Conservation (phyloP, 441 rosid species). For the Erodium chrysanthum region DNA sequence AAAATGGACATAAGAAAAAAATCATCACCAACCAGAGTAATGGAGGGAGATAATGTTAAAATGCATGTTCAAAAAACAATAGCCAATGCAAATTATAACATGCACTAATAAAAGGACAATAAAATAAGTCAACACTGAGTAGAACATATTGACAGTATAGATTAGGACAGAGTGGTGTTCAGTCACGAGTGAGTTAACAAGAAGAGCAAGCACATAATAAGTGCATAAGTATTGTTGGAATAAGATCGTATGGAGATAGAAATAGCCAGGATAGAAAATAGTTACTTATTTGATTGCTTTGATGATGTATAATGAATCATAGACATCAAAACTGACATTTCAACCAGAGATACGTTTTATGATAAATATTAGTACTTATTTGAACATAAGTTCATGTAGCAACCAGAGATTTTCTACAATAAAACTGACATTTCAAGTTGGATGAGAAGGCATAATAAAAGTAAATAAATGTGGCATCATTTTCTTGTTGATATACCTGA, state of each 20-base stretch:
- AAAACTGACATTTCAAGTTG: neutral
- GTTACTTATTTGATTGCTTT: neutral
- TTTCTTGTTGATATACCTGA: conserved; percentile 41
- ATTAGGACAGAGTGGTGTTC: no score
- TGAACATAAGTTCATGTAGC: neutral
- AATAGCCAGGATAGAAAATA: no score
- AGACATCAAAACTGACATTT: no score
- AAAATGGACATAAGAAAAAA: neutral
- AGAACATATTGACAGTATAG: no score
- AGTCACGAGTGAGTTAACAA: no score
- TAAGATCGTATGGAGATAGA: no score
- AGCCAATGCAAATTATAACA: no score
- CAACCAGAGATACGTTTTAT: neutral
- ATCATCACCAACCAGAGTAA: neutral
- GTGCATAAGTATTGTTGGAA: no score
- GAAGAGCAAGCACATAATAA: no score
- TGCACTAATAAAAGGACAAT: no score
- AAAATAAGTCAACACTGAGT: no score
- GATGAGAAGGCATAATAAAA: neutral
- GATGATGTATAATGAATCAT: neutral
- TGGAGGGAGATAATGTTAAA: neutral
- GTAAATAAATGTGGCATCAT: neutral
- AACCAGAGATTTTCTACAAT: neutral
- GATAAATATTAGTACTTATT: neutral
- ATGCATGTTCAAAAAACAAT: no score